phyloP scores from a whole-genome alignment of 768 basidiomycete genomes.

The Trametes meyenii region DNA sequence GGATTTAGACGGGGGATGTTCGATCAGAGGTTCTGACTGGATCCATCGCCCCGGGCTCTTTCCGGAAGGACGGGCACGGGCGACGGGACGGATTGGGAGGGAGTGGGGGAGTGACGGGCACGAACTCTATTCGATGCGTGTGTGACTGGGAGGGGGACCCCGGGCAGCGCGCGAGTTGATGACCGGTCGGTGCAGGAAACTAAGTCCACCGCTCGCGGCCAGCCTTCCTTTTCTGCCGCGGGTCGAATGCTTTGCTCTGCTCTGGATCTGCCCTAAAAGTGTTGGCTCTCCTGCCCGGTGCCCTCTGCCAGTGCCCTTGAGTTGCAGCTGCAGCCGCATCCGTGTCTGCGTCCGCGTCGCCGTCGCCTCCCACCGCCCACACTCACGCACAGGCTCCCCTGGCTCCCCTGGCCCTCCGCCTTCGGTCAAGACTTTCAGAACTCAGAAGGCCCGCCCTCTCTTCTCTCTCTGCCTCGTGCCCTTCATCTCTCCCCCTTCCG shows the following conservation, averaged over 20 bases:
- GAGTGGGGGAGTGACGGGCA: conserved; percentile 15
- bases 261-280: conserved; percentile 25
- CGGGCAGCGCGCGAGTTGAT: conserved; percentile 19
- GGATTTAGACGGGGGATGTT: conserved; percentile 25
- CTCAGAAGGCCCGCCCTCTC: conserved; percentile 22
- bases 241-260: conserved; percentile 18
- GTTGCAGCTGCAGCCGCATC: not conserved
- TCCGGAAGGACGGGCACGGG: conserved; percentile 17
- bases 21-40: conserved; percentile 30
- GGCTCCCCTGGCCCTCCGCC: not conserved
- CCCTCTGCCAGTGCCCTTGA: not conserved
- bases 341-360: too few relatives aligned
- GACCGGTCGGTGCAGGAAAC: conserved; percentile 24
- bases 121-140: conserved; percentile 24
- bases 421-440: conserved; percentile 11
- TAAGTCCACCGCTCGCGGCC: conserved; percentile 23
- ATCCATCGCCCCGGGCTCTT: conserved; percentile 15
- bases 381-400: conserved; percentile 12
- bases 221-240: conserved; percentile 22
- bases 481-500: conserved; percentile 18
- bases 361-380: conserved; percentile 12
- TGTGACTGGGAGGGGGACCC: conserved; percentile 16
- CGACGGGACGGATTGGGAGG: conserved; percentile 2
- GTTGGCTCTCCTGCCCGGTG: conserved; percentile 20
- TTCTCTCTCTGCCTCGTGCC: conserved; percentile 24